Percentiles rank a stretch among this genome's conserved stretches.
Conservation (phyloP, 257 asterid species). For the Cruciata laevipes region DNA sequence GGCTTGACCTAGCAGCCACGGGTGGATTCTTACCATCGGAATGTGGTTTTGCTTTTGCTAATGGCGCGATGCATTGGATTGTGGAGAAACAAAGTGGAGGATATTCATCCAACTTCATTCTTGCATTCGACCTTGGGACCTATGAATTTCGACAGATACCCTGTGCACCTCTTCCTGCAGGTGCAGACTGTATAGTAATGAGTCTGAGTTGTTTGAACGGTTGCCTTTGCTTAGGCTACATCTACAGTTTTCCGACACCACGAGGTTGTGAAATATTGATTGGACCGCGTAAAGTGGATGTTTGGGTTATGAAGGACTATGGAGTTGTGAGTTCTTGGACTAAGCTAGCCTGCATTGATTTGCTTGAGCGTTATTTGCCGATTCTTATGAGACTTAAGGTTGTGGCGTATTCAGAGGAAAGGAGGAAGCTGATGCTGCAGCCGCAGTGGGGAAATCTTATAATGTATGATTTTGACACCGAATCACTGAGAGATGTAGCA, state of each 20-base stretch:
- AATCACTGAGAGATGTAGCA: neutral
- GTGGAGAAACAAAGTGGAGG: neutral
- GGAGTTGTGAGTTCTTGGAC: constrained; percentile 1
- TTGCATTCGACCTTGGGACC: neutral
- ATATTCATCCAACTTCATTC: neutral
- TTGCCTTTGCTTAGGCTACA: neutral
- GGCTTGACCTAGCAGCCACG: neutral
- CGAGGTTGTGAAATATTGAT: too few relatives aligned
- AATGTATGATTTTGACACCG: neutral
- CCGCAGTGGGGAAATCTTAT: neutral
- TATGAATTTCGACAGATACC: neutral
- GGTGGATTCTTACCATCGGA: neutral
- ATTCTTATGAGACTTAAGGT: neutral
- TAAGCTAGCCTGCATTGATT: neutral
- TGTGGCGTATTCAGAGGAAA: neutral
- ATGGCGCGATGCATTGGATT: neutral
- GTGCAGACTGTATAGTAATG: neutral
- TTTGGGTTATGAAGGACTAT: constrained; percentile 1
- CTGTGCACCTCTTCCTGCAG: neutral
- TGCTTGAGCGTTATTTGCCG: neutral
- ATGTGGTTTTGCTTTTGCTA: neutral
- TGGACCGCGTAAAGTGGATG: neutral
- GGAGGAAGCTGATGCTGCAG: neutral
- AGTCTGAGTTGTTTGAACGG: neutral
- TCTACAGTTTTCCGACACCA: neutral